A percentile compares a stretch with the other conserved stretches of the same genome.
phyloP scores from a whole-genome alignment of 2,329 filamentous ascomycete genomes.

The Phaeoacremonium minimum region DNA sequence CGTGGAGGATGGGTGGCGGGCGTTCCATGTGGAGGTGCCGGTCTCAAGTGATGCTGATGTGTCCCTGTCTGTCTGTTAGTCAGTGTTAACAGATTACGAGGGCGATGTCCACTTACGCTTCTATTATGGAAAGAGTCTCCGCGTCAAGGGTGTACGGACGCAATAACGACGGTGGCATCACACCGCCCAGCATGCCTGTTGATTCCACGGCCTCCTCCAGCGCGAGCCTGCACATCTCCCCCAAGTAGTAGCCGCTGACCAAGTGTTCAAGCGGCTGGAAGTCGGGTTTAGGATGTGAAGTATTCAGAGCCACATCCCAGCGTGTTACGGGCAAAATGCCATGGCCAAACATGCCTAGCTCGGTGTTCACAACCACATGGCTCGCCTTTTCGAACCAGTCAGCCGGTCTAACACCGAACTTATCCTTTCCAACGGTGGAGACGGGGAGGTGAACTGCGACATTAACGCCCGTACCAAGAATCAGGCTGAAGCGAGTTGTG shows the following conservation, averaged over 20 bases:
- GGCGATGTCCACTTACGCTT: conserved; percentile 38
- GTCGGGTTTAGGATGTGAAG: conserved; percentile 48
- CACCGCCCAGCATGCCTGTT: conserved; percentile 50
- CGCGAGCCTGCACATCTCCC: conserved; percentile 57
- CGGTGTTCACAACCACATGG: conserved; percentile 64
- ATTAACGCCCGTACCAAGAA: conserved; percentile 65
- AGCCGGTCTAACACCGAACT: conserved; percentile 51
- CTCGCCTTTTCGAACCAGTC: conserved; percentile 54
- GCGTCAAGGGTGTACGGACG: conserved; percentile 56
- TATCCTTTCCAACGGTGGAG: conserved; percentile 45
- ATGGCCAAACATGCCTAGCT: conserved; percentile 62
- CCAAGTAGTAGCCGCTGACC: conserved; percentile 62
- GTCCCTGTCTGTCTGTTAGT: conserved; percentile 30
- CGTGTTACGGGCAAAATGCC: conserved; percentile 54
- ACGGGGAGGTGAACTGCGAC: conserved; percentile 61
- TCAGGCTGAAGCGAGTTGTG: conserved; percentile 58
- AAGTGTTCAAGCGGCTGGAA: conserved; percentile 61
- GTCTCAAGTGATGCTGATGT: conserved; percentile 32
- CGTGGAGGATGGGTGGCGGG: conserved; percentile 42
- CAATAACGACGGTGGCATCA: conserved; percentile 48
- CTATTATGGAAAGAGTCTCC: conserved; percentile 53
- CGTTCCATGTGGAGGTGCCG: conserved; percentile 43
- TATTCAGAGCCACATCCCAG: conserved; percentile 54
- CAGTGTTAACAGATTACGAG: conserved; percentile 1
- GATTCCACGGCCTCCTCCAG: conserved; percentile 55